These are phyloP conservation scores for Paralagenidium karlingii DNA, from an alignment of 352 stramenopile species.

Conservation along the genomic window DNA sequence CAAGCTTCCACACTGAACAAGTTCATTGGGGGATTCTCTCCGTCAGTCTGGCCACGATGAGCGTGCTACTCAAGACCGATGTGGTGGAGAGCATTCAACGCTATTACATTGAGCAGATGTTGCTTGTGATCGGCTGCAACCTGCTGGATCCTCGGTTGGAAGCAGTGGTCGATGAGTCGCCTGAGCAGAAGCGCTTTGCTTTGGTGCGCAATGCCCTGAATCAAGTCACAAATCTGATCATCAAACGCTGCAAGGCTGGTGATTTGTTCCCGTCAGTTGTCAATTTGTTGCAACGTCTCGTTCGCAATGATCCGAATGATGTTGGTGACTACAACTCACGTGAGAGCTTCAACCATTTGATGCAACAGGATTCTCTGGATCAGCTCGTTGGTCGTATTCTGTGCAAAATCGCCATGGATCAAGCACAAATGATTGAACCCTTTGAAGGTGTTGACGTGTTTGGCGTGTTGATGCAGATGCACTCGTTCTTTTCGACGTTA, in stretches of 20 bases:
- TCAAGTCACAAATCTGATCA: conserved; percentile 39
- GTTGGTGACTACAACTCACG: conserved; percentile 69
- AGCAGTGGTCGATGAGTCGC: conserved; percentile 24
- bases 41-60: conserved; percentile 56
- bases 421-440: conserved; percentile 41
- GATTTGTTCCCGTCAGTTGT: conserved; percentile 70
- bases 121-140: conserved; percentile 63
- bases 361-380: conserved; percentile 66
- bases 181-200: conserved; percentile 43
- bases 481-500: conserved; percentile 73
- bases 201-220: conserved; percentile 63
- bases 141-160: conserved; percentile 61
- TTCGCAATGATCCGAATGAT: conserved; percentile 55
- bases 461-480: conserved; percentile 77
- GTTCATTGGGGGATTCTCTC: conserved; percentile 33
- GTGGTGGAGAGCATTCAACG: conserved; percentile 51
- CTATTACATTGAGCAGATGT: conserved; percentile 58
- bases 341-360: conserved; percentile 50
- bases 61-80: conserved; percentile 39
- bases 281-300: conserved; percentile 64
- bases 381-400: conserved; percentile 63
- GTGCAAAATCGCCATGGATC: conserved; percentile 39
- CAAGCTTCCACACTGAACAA: conserved; percentile 27
- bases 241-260: conserved; percentile 38
- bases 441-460: conserved; percentile 76